Percentiles rank a stretch among this genome's conserved stretches.
Conservation (phyloP, 176 grass and related monocot genomes). For the Dactylis glomerata region DNA sequence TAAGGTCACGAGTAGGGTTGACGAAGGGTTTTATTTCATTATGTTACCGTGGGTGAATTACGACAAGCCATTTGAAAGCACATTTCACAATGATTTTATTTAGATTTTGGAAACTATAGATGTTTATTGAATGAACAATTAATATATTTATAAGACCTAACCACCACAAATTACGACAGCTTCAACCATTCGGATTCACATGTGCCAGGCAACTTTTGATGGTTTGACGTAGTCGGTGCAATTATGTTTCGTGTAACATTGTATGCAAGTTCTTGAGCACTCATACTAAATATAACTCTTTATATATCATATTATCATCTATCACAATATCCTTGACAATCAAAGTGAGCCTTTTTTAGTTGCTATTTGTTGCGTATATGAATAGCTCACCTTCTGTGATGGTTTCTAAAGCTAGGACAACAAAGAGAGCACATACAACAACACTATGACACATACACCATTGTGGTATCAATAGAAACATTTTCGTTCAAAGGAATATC, state of each 20-base stretch:
- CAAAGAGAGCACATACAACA: too few relatives aligned
- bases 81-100: too few relatives aligned
- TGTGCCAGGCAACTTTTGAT: not conserved
- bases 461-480: too few relatives aligned
- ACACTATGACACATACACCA: too few relatives aligned
- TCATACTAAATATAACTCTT: not conserved
- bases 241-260: not conserved
- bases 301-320: not conserved
- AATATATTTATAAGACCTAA: not conserved
- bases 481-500: too few relatives aligned
- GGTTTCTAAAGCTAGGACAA: too few relatives aligned
- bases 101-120: not conserved
- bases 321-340: not conserved
- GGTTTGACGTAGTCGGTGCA: not conserved
- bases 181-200: not conserved
- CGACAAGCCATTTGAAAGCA: too few relatives aligned
- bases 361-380: too few relatives aligned
- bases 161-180: not conserved
- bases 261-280: not conserved
- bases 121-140: not conserved
- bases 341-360: not conserved
- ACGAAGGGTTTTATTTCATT: not conserved
- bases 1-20: not conserved
- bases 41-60: too few relatives aligned
- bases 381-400: too few relatives aligned